These are phyloP conservation scores for Verticillium nonalfalfae DNA, from an alignment of 2,329 filamentous ascomycete genomes.

Conservation along the genomic window DNA sequence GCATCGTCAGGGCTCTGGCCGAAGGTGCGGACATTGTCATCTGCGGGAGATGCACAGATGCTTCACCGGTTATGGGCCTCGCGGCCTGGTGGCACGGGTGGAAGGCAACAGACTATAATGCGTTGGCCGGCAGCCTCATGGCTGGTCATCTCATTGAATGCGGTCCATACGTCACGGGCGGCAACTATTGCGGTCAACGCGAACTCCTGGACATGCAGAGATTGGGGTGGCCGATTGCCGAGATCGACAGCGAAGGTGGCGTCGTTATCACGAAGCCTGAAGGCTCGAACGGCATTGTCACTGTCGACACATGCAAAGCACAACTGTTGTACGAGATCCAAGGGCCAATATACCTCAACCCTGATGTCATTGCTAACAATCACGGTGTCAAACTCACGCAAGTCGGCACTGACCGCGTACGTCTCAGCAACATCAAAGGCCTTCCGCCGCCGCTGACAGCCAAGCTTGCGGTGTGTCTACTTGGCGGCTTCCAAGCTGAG, in stretches of 20 bases:
- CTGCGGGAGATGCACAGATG: constrained; percentile 41
- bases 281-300: constrained; percentile 28
- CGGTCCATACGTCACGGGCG: constrained; percentile 45
- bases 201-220: constrained; percentile 24
- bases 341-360: constrained; percentile 38
- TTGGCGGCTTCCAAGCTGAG: constrained; percentile 30
- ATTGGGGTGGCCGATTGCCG: constrained; percentile 30
- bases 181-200: constrained; percentile 46
- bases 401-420: constrained; percentile 25
- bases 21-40: constrained; percentile 40
- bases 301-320: constrained; percentile 27
- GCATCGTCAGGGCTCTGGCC: constrained; percentile 34
- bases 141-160: constrained; percentile 51
- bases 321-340: constrained; percentile 45
- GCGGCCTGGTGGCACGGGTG: constrained; percentile 51
- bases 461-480: constrained; percentile 30
- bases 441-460: constrained; percentile 29
- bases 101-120: constrained; percentile 37
- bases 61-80: constrained; percentile 47
- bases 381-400: constrained; percentile 25
- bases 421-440: constrained; percentile 28
- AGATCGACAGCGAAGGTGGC: constrained; percentile 23
- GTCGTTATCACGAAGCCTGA: constrained; percentile 27
- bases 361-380: constrained; percentile 38
- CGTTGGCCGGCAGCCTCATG: constrained; percentile 41